Evolutionary conservation across 179 eudicot genomes (phyloP).

Genomic region (Silene vulgaris): DNA sequence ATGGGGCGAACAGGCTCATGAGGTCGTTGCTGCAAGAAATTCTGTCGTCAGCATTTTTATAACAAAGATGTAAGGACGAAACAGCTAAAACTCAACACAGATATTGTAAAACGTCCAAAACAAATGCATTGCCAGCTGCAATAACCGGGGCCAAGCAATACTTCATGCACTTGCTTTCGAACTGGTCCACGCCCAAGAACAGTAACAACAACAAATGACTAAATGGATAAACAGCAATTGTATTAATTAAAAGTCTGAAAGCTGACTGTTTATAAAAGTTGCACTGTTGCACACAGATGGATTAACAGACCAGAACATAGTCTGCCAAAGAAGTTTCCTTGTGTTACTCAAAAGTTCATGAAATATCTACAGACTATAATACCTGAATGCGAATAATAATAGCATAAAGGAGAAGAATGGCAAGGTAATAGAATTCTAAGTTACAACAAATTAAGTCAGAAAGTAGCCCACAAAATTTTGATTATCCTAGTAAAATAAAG

Average conservation of each 20-base stretch:
- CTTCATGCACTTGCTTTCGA: background rate
- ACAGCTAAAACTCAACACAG: slow-evolving; percentile 9
- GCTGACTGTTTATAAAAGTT: background rate
- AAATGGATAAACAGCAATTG: background rate
- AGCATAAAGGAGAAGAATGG: background rate
- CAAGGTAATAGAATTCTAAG: background rate
- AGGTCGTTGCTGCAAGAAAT: slow-evolving; percentile 74
- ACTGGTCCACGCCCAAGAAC: background rate
- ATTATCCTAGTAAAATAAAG: too few relatives aligned
- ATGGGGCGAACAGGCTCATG: slow-evolving; percentile 74
- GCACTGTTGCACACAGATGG: background rate
- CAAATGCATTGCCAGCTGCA: background rate
- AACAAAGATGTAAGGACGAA: slow-evolving; percentile 2
- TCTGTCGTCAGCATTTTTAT: slow-evolving; percentile 19
- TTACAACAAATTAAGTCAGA: background rate
- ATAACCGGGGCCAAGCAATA: background rate
- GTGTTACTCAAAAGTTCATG: background rate
- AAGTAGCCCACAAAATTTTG: too few relatives aligned
- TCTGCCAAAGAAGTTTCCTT: background rate
- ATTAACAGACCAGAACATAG: background rate
- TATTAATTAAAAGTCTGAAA: background rate
- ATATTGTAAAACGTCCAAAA: background rate
- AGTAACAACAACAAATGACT: background rate
- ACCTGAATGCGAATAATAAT: slow-evolving; percentile 2
- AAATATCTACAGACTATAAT: background rate